Percentiles rank a stretch among this genome's conserved stretches.
Conservation (phyloP, 2,329 filamentous ascomycete species). For the Fonsecaea multimorphosa region DNA sequence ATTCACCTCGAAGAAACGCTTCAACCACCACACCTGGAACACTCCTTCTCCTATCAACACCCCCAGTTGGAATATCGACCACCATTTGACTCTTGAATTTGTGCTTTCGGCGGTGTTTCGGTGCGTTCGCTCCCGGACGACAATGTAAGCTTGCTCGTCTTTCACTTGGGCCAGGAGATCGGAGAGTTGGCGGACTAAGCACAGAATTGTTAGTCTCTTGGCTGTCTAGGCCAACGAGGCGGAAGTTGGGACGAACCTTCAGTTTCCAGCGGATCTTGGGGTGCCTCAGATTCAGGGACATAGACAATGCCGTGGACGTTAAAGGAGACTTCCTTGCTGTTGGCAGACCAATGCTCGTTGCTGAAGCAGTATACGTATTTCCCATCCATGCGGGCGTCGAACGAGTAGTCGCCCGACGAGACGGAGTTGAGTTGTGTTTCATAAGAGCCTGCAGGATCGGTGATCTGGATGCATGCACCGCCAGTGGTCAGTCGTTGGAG, state of each 20-base stretch:
- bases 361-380: slow-evolving; percentile 98
- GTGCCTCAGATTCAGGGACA: slow-evolving; percentile 83
- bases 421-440: slow-evolving; percentile 80
- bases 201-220: slow-evolving; percentile 8
- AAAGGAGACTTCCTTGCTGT: slow-evolving; percentile 97
- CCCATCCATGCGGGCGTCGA: slow-evolving; percentile 82
- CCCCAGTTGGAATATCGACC: slow-evolving; percentile 94
- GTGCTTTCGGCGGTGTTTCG: slow-evolving; percentile 99
- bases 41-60: slow-evolving; percentile 89
- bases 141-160: slow-evolving; percentile 97
- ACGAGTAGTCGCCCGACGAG: slow-evolving; percentile 91
- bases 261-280: slow-evolving; percentile 84
- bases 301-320: slow-evolving; percentile 99
- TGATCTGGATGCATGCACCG: slow-evolving; percentile 62
- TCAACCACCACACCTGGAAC: slow-evolving; percentile 99
- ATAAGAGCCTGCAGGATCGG: slow-evolving; percentile 76
- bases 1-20: slow-evolving; percentile 88
- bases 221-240: not conserved
- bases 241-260: slow-evolving; percentile 66
- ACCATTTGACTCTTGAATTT: slow-evolving; percentile 98
- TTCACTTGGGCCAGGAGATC: slow-evolving; percentile 90
- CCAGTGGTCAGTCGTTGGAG: not conserved
- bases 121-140: slow-evolving; percentile 92
- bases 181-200: slow-evolving; percentile 77
- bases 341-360: slow-evolving; percentile 96